Percentiles rank a stretch among this genome's conserved stretches.
phyloP scores from a whole-genome alignment of 73 alveolate genomes.

The Tetrahymena elliotti region DNA sequence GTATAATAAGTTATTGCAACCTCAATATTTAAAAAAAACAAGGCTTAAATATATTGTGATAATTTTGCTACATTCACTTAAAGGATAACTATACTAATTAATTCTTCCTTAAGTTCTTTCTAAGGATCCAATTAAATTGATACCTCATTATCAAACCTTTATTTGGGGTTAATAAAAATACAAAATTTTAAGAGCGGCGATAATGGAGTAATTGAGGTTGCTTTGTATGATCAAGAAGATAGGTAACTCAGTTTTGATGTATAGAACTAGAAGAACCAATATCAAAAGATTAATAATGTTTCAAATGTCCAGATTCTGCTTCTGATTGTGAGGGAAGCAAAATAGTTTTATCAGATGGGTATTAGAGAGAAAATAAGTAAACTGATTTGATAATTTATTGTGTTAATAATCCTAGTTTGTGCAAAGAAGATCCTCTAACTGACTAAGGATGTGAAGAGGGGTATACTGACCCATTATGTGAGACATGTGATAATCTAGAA shows the following conservation, averaged over 20 bases:
- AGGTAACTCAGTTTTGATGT: neutral
- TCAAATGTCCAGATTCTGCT: neutral
- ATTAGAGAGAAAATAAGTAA: neutral
- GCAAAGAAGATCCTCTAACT: neutral
- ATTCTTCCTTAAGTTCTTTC: neutral
- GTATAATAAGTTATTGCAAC: neutral
- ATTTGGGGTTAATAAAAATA: neutral
- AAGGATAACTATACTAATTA: neutral
- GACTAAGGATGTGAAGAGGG: neutral
- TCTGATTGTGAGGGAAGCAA: neutral
- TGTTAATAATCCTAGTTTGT: neutral
- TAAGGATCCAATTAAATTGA: neutral
- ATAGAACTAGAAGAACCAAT: neutral
- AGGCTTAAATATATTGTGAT: neutral
- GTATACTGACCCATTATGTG: neutral
- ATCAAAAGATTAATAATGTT: neutral
- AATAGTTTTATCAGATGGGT: neutral
- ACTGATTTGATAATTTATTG: neutral
- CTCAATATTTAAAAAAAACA: neutral
- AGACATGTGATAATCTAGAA: neutral
- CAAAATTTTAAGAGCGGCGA: neutral
- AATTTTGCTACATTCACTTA: neutral
- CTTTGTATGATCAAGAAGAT: neutral
- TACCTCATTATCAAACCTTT: neutral
- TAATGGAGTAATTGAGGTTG: neutral